Evolutionary conservation across 2,329 filamentous ascomycete species (phyloP).

Genomic region (Myotisia sp.): DNA sequence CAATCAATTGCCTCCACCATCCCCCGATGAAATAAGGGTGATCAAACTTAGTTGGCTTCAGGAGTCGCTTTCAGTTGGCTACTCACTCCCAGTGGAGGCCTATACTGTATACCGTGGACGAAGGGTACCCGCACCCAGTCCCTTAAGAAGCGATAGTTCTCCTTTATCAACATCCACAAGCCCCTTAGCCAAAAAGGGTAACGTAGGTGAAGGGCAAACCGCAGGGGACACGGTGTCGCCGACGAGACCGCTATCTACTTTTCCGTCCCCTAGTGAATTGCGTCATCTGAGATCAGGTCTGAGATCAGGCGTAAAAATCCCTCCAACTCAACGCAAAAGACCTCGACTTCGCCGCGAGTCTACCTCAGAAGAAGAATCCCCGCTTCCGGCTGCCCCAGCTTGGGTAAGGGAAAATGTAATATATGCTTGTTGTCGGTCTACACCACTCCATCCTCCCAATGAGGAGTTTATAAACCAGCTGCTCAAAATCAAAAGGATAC

Average conservation of each 20-base stretch:
- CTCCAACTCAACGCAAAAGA: conserved; percentile 16
- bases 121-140: conserved; percentile 9
- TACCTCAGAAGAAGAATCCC: conserved; percentile 50
- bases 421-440: conserved; percentile 71
- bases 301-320: conserved; percentile 8
- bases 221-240: conserved; percentile 29
- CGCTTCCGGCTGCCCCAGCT: conserved; percentile 53
- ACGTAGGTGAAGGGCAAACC: conserved; percentile 44
- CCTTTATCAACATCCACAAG: conserved; percentile 4
- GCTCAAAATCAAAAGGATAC: conserved; percentile 56
- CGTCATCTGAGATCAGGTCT: conserved; percentile 2
- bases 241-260: conserved; percentile 4
- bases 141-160: conserved; percentile 2
- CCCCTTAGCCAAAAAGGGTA: too few relatives aligned
- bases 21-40: conserved; percentile 25
- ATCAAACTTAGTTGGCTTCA: conserved; percentile 42
- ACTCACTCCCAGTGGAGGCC: conserved; percentile 32
- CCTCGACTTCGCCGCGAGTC: conserved; percentile 49
- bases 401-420: conserved; percentile 50
- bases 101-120: conserved; percentile 39
- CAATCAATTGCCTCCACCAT: conserved; percentile 1
- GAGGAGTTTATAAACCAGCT: conserved; percentile 59
- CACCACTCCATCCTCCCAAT: conserved; percentile 57
- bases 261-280: conserved; percentile 3
- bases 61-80: conserved; percentile 31